phyloP scores from a whole-genome alignment of 208 protist species.

The Phytomonas sp. region DNA sequence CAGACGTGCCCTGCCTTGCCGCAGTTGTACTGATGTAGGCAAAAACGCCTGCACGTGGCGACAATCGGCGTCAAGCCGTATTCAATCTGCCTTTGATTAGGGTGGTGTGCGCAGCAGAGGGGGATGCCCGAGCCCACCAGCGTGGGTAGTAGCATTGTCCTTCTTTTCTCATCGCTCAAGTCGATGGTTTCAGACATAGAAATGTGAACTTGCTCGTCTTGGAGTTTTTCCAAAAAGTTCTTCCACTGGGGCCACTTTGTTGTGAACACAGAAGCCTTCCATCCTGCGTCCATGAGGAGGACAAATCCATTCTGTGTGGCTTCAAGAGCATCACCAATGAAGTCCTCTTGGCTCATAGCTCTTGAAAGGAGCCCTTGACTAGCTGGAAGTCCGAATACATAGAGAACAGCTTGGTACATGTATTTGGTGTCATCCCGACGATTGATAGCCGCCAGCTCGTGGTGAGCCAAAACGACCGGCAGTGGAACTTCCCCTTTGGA shows the following conservation, averaged over 20 bases:
- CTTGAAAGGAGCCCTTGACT: conserved; percentile 11
- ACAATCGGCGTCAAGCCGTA: conserved; percentile 38
- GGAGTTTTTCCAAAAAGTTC: conserved; percentile 55
- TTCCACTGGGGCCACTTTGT: conserved; percentile 61
- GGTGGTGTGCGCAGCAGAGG: conserved; percentile 69
- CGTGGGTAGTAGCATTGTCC: conserved; percentile 28
- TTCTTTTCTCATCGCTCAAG: conserved; percentile 2
- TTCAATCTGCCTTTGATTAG: conserved; percentile 60
- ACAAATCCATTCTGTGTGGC: conserved; percentile 50
- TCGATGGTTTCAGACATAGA: conserved; percentile 14
- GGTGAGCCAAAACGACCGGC: conserved; percentile 53
- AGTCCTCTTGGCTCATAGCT: conserved; percentile 18
- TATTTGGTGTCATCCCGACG: conserved; percentile 38
- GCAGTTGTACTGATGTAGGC: conserved; percentile 51
- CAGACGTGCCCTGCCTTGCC: conserved; percentile 51
- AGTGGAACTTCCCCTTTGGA: conserved; percentile 13
- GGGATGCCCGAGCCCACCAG: conserved; percentile 57
- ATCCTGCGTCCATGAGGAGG: conserved; percentile 65
- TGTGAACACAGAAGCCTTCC: conserved; percentile 40
- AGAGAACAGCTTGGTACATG: conserved; percentile 61
- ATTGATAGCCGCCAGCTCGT: conserved; percentile 72
- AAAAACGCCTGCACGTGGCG: conserved; percentile 45
- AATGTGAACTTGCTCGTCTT: conserved; percentile 36
- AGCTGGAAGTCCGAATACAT: conserved; percentile 39
- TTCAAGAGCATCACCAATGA: conserved; percentile 42